Conservation (phyloP, 1,284 basidiomycete species). For the Ustilago sp. region DNA sequence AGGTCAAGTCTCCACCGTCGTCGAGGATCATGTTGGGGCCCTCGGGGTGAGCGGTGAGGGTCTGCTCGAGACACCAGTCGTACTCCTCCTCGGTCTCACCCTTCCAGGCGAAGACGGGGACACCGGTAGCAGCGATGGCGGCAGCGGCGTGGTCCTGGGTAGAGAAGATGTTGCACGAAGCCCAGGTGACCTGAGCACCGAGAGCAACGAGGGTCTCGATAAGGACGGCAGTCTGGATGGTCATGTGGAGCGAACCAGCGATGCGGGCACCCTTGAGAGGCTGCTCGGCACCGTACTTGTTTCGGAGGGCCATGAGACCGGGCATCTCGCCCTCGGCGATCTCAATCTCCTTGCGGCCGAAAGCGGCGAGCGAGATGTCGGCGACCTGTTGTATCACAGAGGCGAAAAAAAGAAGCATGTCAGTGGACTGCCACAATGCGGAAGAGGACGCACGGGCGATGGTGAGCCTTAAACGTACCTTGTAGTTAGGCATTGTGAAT, state of each 20-base stretch:
- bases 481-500: slow-evolving; percentile 61
- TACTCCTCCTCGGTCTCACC: slow-evolving; percentile 99
- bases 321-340: slow-evolving; percentile 80
- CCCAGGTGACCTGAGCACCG: slow-evolving; percentile 98
- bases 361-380: slow-evolving; percentile 95
- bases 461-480: slow-evolving; percentile 27
- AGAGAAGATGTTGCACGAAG: slow-evolving; percentile 99
- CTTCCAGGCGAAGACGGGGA: slow-evolving; percentile 99
- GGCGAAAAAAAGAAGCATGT: neutral
- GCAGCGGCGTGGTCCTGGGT: slow-evolving; percentile 98
- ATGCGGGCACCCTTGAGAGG: slow-evolving; percentile 96
- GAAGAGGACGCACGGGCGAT: neutral
- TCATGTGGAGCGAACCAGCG: slow-evolving; percentile 81
- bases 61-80: slow-evolving; percentile 93
- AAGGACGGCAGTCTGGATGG: slow-evolving; percentile 81
- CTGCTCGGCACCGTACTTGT: slow-evolving; percentile 81
- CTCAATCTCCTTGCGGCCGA: slow-evolving; percentile 97
- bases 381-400: slow-evolving; percentile 62
- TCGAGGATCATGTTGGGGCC: slow-evolving; percentile 99
- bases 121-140: slow-evolving; percentile 96
- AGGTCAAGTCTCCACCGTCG: slow-evolving; percentile 97
- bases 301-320: slow-evolving; percentile 67
- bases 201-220: slow-evolving; percentile 79
- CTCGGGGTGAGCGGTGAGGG: slow-evolving; percentile 84
- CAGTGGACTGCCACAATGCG: slow-evolving; percentile 1